A percentile compares a stretch with the other conserved stretches of the same genome.
Evolutionary conservation across 176 grass and related monocot species (phyloP).

Genomic region (Cymbopogon citratus): DNA sequence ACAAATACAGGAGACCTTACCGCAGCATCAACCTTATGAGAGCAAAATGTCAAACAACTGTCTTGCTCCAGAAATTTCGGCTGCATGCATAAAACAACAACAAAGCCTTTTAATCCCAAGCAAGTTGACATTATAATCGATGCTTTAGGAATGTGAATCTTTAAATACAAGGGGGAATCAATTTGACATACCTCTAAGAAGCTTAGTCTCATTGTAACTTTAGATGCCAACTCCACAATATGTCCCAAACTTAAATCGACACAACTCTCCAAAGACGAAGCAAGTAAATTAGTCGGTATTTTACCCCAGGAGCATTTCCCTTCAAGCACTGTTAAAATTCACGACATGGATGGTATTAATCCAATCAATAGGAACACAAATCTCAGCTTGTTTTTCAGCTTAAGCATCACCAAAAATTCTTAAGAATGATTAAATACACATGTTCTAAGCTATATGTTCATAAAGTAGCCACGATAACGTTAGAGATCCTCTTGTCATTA

Average conservation of each 20-base stretch:
- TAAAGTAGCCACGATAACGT: neutral
- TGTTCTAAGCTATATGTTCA: neutral
- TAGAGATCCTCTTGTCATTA: neutral
- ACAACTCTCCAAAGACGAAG: conserved; percentile 81
- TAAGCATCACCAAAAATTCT: neutral
- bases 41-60: conserved; percentile 73
- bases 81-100: conserved; percentile 39
- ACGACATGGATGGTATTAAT: conserved; percentile 21
- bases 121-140: neutral
- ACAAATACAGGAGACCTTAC: conserved; percentile 39
- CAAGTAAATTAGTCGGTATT: conserved; percentile 80
- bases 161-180: neutral
- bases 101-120: neutral
- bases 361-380: conserved; percentile 32
- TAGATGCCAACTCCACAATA: conserved; percentile 64
- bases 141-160: neutral
- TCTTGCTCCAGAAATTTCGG: conserved; percentile 69
- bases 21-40: conserved; percentile 61
- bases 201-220: conserved; percentile 65
- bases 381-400: neutral
- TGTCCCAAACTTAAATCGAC: conserved; percentile 79
- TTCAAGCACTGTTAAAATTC: conserved; percentile 61
- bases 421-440: neutral
- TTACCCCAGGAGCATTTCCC: conserved; percentile 87
- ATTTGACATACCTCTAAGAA: conserved; percentile 73